Base-by-base conservation (phyloP, 108 stramenopile genomes). In the Cyclotella sp. region DNA sequence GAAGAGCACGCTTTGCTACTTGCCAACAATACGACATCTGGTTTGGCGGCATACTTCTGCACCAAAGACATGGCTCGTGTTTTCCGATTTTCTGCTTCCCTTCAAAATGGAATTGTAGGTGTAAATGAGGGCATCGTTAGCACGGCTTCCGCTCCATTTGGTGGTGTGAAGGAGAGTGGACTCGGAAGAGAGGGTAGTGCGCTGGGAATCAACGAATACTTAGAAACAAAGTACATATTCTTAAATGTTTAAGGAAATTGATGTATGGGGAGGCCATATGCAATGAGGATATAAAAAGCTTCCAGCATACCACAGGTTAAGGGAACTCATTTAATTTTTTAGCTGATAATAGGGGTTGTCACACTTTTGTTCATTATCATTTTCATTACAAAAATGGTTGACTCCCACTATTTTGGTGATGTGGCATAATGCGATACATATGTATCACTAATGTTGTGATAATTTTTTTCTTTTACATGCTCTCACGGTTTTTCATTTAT, bases 111-210 rank as follows among this genome's bases (percentile, higher is more conserved):
- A 7, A 88, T 97, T 13, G 94, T 98, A 14, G 98, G 97, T 41
- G 84, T 98, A 13, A 99, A 99, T 78, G 96, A 97, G 63, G 96
- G 92, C 42, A 83, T 93, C 43, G 86, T 99, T 53, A 87, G 89
- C 72, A 86, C 76, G 58, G 72, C 82, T 28, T 72, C 68, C 15
- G 91, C 95, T 46, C 98, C 98, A 12, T 99, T 98, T 80, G 99
- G 99, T 40, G 99, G 99, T 22, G 86, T 95, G 64, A 98, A 98
- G 76, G 97, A 97, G 63, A 97, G 96, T 75, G 98, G 99, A 10
- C 70, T 98, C n/a, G 99, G 99, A 51, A 86, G 98, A 57, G 99
- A 99, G 78, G 97, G 98, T 4, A 93, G 95, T 57, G 51, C 70
- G 12, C 41, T 92, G 65, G 99, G 98, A 9, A 78, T 99, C 9